A percentile compares a stretch with the other conserved stretches of the same genome.
These are phyloP conservation scores for Penicillium tannophilum DNA, from an alignment of 495 filamentous ascomycete genomes.

Conservation along the genomic window DNA sequence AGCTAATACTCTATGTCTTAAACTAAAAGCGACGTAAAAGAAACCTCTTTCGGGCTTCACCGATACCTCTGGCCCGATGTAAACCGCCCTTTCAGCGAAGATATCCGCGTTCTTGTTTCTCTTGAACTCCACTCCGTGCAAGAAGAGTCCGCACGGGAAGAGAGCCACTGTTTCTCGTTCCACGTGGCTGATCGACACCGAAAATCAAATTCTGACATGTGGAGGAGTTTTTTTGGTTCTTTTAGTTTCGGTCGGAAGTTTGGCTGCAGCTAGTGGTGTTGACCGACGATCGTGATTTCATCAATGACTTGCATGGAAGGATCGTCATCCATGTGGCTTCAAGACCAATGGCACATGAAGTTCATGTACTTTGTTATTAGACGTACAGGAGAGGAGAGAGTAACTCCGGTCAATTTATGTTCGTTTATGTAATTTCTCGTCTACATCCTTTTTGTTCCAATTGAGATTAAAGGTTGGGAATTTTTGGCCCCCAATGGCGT, in stretches of 20 bases:
- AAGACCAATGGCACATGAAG: neutral
- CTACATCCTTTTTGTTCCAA: no score
- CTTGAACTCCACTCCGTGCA: neutral
- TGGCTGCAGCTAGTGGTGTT: constrained; percentile 6
- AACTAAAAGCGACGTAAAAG: neutral
- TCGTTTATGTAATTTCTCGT: no score
- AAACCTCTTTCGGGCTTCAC: constrained; percentile 6
- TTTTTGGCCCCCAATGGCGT: neutral
- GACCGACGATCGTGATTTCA: constrained; percentile 5
- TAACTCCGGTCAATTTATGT: no score
- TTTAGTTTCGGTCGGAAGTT: neutral
- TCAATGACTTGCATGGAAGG: constrained; percentile 10
- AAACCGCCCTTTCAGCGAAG: neutral
- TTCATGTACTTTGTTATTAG: neutral
- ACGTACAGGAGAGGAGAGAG: no score
- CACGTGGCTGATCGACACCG: constrained; percentile 12
- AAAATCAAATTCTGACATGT: neutral
- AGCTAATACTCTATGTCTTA: neutral
- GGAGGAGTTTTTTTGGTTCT: neutral
- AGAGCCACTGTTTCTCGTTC: neutral
- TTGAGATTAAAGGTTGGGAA: neutral
- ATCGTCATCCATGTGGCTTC: constrained; percentile 7
- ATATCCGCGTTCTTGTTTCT: neutral
- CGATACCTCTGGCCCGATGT: neutral
- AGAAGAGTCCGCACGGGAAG: neutral